These are phyloP conservation scores for Sporisorium sorghi DNA, from an alignment of 1,284 basidiomycete species.

Conservation along the genomic window DNA sequence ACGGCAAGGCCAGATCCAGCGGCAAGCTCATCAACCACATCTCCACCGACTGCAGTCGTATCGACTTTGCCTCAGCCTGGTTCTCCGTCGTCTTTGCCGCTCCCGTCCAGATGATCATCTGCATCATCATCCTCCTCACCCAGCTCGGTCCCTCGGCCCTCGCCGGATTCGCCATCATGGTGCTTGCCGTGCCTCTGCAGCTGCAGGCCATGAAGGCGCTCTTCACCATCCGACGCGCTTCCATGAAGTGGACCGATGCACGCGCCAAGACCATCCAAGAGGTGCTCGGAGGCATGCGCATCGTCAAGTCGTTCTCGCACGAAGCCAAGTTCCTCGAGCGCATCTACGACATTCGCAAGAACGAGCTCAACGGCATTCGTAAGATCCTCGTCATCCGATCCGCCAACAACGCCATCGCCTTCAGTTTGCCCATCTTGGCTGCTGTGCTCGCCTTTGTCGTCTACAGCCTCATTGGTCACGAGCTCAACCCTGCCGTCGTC, in stretches of 20 bases:
- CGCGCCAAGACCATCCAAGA: constrained; percentile 67
- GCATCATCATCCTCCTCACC: constrained; percentile 77
- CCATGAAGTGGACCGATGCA: constrained; percentile 90
- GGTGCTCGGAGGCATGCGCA: constrained; percentile 66
- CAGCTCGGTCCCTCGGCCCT: constrained; percentile 81
- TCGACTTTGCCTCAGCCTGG: constrained; percentile 88
- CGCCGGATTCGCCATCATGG: constrained; percentile 84
- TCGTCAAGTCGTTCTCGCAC: constrained; percentile 66
- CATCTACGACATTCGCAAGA: constrained; percentile 78
- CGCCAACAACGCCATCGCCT: constrained; percentile 77
- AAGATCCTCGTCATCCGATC: constrained; percentile 80
- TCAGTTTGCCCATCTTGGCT: constrained; percentile 82
- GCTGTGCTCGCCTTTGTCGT: constrained; percentile 87
- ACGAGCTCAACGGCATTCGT: constrained; percentile 84
- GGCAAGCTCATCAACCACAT: constrained; percentile 92
- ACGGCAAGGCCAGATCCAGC: constrained; percentile 82
- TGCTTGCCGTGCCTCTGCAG: constrained; percentile 77
- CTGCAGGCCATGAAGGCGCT: constrained; percentile 80
- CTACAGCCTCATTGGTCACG: constrained; percentile 79
- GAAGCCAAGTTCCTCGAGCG: constrained; percentile 72
- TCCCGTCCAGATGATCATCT: constrained; percentile 71
- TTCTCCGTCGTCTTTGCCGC: constrained; percentile 81
- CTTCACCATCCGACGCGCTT: constrained; percentile 78
- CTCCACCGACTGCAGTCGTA: constrained; percentile 88
- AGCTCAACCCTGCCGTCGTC: constrained; percentile 75